Percentiles rank a stretch among this genome's conserved stretches.
phyloP scores from a whole-genome alignment of 1,139 yeast species.

The Debaryomycetaceae sp. region DNA sequence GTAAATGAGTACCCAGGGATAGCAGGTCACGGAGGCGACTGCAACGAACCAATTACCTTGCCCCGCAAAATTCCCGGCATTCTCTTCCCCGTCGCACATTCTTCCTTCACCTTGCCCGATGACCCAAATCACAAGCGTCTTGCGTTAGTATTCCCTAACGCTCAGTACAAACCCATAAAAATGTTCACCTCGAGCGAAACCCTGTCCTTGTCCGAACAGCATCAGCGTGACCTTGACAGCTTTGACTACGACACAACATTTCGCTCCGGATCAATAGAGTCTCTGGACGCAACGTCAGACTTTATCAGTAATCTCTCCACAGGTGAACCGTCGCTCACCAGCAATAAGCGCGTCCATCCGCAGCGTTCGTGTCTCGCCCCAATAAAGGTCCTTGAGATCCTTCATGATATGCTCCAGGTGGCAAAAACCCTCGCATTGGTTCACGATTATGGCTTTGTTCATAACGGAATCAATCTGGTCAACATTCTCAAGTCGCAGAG shows the following conservation, averaged over 20 bases:
- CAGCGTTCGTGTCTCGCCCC: conserved; percentile 10
- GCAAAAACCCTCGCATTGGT: conserved; percentile 24
- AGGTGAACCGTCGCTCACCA: background rate
- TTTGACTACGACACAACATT: background rate
- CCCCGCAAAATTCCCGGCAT: conserved; percentile 19
- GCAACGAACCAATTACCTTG: conserved; percentile 14
- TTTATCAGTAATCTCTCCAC: background rate
- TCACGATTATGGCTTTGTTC: conserved; percentile 37
- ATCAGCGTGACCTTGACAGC: background rate
- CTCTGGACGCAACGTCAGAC: background rate
- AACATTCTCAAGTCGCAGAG: conserved; percentile 23
- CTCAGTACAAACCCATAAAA: conserved; percentile 12
- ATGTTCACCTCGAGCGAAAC: background rate
- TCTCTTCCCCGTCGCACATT: conserved; percentile 16
- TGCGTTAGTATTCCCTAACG: conserved; percentile 18
- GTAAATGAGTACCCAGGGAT: conserved; percentile 7
- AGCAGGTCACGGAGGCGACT: conserved; percentile 2
- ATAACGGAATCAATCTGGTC: conserved; percentile 36
- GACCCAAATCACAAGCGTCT: conserved; percentile 9
- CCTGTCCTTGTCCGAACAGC: background rate
- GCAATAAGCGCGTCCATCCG: background rate
- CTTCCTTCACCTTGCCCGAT: conserved; percentile 7
- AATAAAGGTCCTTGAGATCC: conserved; percentile 17
- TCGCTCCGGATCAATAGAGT: background rate
- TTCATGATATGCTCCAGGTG: conserved; percentile 22